Conservation (phyloP, 2,329 filamentous ascomycete species). For the Curvularia sp. region DNA sequence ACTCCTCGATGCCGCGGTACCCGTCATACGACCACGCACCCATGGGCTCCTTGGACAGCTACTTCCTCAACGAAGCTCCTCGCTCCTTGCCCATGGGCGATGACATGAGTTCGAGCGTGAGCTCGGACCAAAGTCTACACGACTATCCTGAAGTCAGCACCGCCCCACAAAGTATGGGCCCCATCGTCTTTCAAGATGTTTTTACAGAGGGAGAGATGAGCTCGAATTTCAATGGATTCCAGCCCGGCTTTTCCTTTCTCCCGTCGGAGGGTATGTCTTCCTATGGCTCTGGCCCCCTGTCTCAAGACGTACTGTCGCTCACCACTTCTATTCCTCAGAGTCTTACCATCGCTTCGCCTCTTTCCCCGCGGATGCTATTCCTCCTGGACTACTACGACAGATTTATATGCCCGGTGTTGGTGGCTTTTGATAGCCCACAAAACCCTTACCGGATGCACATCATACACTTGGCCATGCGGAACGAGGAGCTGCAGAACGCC, state of each 20-base stretch:
- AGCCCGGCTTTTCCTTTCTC: slow-evolving; percentile 50
- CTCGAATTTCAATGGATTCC: slow-evolving; percentile 48
- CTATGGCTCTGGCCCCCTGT: slow-evolving; percentile 49
- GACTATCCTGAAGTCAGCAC: slow-evolving; percentile 52
- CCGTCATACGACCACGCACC: slow-evolving; percentile 45
- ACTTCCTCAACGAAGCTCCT: slow-evolving; percentile 45
- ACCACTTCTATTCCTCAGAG: slow-evolving; percentile 52
- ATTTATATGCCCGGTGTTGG: slow-evolving; percentile 88
- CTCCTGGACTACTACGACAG: slow-evolving; percentile 94
- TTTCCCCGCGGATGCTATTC: slow-evolving; percentile 81
- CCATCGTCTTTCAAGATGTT: slow-evolving; percentile 48
- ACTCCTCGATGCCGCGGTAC: slow-evolving; percentile 49
- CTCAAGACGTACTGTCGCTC: slow-evolving; percentile 49
- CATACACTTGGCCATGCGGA: slow-evolving; percentile 76
- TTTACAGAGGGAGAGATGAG: slow-evolving; percentile 50
- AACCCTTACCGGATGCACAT: slow-evolving; percentile 90
- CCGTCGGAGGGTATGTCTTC: slow-evolving; percentile 52
- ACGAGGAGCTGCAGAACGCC: slow-evolving; percentile 86
- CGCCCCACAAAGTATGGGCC: slow-evolving; percentile 44
- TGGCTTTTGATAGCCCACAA: slow-evolving; percentile 80
- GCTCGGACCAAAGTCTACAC: slow-evolving; percentile 55
- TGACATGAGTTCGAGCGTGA: slow-evolving; percentile 55
- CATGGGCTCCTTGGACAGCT: slow-evolving; percentile 49
- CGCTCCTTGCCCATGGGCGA: slow-evolving; percentile 49
- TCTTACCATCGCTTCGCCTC: slow-evolving; percentile 61